These are phyloP conservation scores for Cyberlindnera mississippiensis DNA, from an alignment of 805 yeast genomes.

Conservation along the genomic window DNA sequence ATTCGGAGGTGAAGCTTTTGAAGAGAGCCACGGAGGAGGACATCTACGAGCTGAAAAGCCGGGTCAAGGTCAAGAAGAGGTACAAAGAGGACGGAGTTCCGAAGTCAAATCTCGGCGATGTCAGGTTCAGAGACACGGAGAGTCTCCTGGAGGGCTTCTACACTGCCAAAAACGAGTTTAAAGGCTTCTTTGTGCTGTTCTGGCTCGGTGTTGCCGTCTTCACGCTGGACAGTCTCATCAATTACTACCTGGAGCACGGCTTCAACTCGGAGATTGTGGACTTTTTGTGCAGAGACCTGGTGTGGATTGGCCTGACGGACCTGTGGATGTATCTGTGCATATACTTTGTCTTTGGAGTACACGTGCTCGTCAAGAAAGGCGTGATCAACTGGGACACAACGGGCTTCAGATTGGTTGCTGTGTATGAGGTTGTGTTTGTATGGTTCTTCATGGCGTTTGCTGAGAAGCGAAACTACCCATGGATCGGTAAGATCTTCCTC, in stretches of 20 bases:
- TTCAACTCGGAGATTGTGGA: slow-evolving; percentile 51
- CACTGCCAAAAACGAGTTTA: slow-evolving; percentile 37
- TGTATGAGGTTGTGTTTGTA: slow-evolving; percentile 53
- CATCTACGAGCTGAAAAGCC: slow-evolving; percentile 18
- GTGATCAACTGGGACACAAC: slow-evolving; percentile 52
- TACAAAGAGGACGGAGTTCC: slow-evolving; percentile 25
- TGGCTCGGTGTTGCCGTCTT: slow-evolving; percentile 53
- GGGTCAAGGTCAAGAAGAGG: slow-evolving; percentile 16
- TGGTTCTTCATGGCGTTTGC: slow-evolving; percentile 53
- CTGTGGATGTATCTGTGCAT: slow-evolving; percentile 64
- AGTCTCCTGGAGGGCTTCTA: slow-evolving; percentile 25
- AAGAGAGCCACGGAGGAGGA: slow-evolving; percentile 19
- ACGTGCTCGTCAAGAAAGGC: slow-evolving; percentile 43
- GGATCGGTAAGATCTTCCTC: slow-evolving; percentile 88
- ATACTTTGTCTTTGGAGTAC: slow-evolving; percentile 60
- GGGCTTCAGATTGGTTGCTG: slow-evolving; percentile 63
- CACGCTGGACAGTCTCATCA: slow-evolving; percentile 48
- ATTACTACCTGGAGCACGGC: slow-evolving; percentile 47
- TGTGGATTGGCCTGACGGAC: slow-evolving; percentile 72
- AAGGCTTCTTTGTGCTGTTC: slow-evolving; percentile 76
- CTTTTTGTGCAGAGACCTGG: slow-evolving; percentile 56
- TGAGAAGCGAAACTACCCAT: slow-evolving; percentile 57
- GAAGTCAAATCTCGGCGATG: slow-evolving; percentile 26
- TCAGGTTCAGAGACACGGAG: slow-evolving; percentile 18
- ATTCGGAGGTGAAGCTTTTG: slow-evolving; percentile 4